A percentile compares a stretch with the other conserved stretches of the same genome.
phyloP scores from a whole-genome alignment of 78 protist species.

The Anaeramoeba ignava region DNA sequence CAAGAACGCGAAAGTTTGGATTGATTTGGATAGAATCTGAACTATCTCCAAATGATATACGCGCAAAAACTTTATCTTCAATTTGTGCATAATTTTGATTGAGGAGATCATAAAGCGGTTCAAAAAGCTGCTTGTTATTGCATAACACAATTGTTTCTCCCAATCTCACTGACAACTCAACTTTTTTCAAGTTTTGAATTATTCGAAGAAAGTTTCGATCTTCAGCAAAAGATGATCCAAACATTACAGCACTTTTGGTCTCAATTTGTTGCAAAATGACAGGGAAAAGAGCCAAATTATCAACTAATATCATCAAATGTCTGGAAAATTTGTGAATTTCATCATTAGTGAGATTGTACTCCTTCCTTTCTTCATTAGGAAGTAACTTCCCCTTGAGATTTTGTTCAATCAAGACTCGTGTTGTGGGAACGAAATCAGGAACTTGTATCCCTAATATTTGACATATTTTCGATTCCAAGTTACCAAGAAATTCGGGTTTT shows the following conservation, averaged over 20 bases:
- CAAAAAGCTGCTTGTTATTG: background rate
- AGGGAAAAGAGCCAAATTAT: background rate
- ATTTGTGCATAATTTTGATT: background rate
- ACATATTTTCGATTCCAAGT: too few species aligned
- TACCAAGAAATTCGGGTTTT: too few species aligned
- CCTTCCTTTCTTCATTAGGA: too few species aligned
- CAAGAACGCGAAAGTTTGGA: background rate
- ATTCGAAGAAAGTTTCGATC: background rate
- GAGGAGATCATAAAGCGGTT: background rate
- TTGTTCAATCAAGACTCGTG: too few species aligned
- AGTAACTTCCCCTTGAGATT: too few species aligned
- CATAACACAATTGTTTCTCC: background rate
- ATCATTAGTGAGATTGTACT: too few species aligned
- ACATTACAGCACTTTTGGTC: background rate
- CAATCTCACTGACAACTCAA: background rate
- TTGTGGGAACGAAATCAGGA: too few species aligned
- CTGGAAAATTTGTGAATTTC: too few species aligned
- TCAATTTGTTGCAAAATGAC: background rate
- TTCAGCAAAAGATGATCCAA: background rate
- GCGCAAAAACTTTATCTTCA: background rate
- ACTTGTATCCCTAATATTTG: too few species aligned
- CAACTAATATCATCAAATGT: background rate
- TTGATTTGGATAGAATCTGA: background rate
- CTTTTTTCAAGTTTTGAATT: background rate
- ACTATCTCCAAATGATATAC: background rate